These are phyloP conservation scores for Parasitella parasitica DNA, from an alignment of 371 early-diverging fungal species.

Conservation along the genomic window DNA sequence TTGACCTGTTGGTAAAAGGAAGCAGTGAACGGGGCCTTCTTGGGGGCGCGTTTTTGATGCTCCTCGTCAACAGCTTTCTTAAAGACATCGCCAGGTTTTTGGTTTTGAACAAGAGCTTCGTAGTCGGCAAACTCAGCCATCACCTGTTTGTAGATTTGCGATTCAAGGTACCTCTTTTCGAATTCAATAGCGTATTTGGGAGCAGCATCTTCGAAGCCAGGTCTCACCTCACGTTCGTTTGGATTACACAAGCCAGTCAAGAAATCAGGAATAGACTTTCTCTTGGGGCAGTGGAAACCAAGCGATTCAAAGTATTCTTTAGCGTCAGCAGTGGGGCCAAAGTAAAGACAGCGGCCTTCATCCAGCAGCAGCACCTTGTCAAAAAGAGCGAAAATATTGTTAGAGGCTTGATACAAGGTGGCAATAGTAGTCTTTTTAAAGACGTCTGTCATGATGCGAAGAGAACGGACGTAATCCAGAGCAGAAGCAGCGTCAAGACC, in stretches of 20 bases:
- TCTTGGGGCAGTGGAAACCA: conserved; percentile 69
- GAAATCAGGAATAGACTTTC: conserved; percentile 81
- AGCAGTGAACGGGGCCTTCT: conserved; percentile 59
- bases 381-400: conserved; percentile 63
- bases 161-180: conserved; percentile 48
- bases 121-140: conserved; percentile 45
- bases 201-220: conserved; percentile 52
- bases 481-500: conserved; percentile 84
- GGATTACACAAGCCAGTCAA: conserved; percentile 70
- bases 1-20: conserved; percentile 64
- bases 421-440: conserved; percentile 58
- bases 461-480: conserved; percentile 59
- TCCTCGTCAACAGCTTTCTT: conserved; percentile 54
- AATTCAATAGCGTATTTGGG: conserved; percentile 53
- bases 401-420: conserved; percentile 64
- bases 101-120: conserved; percentile 30
- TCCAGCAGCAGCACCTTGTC: conserved; percentile 65
- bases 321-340: conserved; percentile 54
- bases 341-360: conserved; percentile 64
- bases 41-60: conserved; percentile 58
- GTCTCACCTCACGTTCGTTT: conserved; percentile 58
- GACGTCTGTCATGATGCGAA: conserved; percentile 56
- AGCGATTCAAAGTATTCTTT: conserved; percentile 52
- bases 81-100: conserved; percentile 49
- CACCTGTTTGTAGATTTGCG: conserved; percentile 31